Conservation (phyloP, 2,329 filamentous ascomycete species). For the Ploettnerulaceae sp. region DNA sequence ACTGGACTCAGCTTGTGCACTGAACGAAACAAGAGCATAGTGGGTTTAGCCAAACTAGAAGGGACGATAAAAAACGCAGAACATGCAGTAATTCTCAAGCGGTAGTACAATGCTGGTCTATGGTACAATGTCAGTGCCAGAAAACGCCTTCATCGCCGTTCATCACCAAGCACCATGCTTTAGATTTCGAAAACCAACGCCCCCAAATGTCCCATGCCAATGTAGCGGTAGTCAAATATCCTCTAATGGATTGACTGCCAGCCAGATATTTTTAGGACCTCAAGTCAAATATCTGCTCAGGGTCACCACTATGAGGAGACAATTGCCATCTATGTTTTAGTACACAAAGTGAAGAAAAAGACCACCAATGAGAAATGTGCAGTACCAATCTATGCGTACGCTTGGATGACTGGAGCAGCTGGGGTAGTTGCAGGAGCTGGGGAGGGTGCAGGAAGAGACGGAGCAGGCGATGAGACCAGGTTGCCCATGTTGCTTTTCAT, state of each 20-base stretch:
- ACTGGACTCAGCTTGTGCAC: too few relatives aligned
- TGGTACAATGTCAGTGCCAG: slow-evolving; percentile 15
- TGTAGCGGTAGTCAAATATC: background rate
- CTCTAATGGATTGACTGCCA: background rate
- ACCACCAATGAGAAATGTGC: background rate
- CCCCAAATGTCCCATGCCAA: slow-evolving; percentile 6
- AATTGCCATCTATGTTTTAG: slow-evolving; percentile 6
- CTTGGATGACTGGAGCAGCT: slow-evolving; percentile 11
- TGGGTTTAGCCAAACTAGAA: background rate
- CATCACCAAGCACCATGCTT: background rate
- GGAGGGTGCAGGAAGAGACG: slow-evolving; percentile 20
- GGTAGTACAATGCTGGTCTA: slow-evolving; percentile 12
- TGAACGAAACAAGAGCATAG: too few relatives aligned
- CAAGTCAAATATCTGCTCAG: slow-evolving; percentile 1
- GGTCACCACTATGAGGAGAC: background rate
- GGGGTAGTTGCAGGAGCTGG: slow-evolving; percentile 31
- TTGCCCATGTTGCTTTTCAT: slow-evolving; percentile 45
- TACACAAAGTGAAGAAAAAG: slow-evolving; percentile 1
- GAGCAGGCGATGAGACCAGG: slow-evolving; percentile 45
- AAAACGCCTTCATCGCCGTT: slow-evolving; percentile 9
- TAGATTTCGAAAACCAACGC: slow-evolving; percentile 6
- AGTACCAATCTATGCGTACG: slow-evolving; percentile 11
- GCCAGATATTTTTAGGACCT: background rate
- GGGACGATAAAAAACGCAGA: background rate
- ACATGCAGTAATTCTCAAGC: slow-evolving; percentile 5